Evolutionary conservation across 441 rosid genomes (phyloP).

Genomic region (Jatropha multifida): DNA sequence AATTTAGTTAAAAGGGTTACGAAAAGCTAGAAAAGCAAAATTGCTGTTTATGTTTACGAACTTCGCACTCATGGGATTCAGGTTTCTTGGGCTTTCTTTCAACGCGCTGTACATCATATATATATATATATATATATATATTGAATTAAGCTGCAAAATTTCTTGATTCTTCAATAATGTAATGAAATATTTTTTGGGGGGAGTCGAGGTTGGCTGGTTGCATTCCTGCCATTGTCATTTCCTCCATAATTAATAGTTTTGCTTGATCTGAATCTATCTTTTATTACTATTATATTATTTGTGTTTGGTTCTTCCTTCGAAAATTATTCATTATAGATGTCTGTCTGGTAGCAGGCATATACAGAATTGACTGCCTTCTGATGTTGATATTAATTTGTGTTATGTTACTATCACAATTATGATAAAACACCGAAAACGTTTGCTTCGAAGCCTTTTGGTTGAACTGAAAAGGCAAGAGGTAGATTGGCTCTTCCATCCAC

Average conservation of each 20-base stretch:
- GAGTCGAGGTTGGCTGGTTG: too few relatives aligned
- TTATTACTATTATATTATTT: too few relatives aligned
- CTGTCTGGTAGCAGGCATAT: neutral
- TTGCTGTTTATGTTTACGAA: neutral
- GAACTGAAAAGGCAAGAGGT: neutral
- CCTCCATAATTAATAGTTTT: neutral
- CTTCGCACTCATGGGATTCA: neutral
- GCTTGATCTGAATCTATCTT: neutral
- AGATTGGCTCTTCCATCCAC: neutral
- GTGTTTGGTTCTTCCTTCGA: neutral
- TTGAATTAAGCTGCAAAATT: neutral
- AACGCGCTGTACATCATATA: too few relatives aligned
- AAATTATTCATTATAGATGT: neutral
- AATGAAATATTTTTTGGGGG: too few relatives aligned
- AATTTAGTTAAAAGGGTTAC: too few relatives aligned
- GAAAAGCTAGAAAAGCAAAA: neutral
- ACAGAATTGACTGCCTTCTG: neutral
- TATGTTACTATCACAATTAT: slow-evolving; percentile 3
- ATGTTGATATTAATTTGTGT: neutral
- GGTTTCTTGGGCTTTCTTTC: neutral
- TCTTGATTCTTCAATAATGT: neutral
- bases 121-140: too few relatives aligned
- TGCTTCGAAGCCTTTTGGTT: neutral
- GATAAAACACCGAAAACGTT: neutral
- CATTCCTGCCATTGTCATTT: too few relatives aligned